Evolutionary conservation across 169 alveolate species (phyloP).

Genomic region (Eimeria falciformis): DNA sequence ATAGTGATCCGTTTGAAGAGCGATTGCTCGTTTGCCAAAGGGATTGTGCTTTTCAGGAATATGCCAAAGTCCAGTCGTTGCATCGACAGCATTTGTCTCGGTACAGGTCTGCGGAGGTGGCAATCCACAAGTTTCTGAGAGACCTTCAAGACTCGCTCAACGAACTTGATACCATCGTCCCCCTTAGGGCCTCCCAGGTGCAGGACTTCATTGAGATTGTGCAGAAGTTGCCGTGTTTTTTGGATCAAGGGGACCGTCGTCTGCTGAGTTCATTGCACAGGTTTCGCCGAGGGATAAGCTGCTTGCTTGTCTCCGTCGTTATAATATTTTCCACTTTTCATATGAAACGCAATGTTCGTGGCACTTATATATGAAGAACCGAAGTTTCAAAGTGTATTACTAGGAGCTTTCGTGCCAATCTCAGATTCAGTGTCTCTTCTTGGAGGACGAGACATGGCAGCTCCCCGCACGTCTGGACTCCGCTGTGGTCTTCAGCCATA

Average conservation of each 20-base stretch:
- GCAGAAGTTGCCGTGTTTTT: neutral
- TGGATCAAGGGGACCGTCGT: no score
- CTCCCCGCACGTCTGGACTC: slow-evolving; percentile 43
- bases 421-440: slow-evolving; percentile 39
- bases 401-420: neutral
- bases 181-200: slow-evolving; percentile 68
- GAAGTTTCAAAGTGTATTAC: no score
- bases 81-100: slow-evolving; percentile 50
- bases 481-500: slow-evolving; percentile 42
- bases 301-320: neutral
- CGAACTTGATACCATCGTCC: slow-evolving; percentile 47
- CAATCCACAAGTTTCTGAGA: slow-evolving; percentile 51
- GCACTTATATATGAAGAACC: no score
- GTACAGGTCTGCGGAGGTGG: slow-evolving; percentile 50
- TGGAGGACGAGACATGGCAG: slow-evolving; percentile 52
- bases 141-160: slow-evolving; percentile 55
- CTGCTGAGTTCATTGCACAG: no score
- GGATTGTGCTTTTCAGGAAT: slow-evolving; percentile 4
- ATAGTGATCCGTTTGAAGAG: no score
- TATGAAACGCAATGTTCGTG: no score
- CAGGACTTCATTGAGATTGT: neutral
- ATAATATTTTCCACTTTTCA: neutral
- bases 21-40: no score
- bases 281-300: no score
- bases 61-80: slow-evolving; percentile 51